Conservation (phyloP, 1,284 basidiomycete species). For the Termitomyces sp. region DNA sequence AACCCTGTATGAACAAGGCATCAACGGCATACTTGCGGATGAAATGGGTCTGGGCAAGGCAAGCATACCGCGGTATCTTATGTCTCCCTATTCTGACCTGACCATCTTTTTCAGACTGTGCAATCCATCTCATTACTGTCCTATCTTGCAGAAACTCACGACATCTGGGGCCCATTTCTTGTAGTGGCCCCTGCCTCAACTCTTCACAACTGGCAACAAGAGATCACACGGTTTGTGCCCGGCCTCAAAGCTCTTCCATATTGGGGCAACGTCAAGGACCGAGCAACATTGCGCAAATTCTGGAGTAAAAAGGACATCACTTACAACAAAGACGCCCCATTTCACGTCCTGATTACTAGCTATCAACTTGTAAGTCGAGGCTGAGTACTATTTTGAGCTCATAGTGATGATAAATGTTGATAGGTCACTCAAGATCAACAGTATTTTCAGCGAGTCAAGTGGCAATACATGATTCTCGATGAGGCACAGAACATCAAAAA, state of each 20-base stretch:
- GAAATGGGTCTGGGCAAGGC: slow-evolving; percentile 98
- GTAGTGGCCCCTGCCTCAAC: slow-evolving; percentile 98
- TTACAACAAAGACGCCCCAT: slow-evolving; percentile 93
- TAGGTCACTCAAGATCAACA: slow-evolving; percentile 96
- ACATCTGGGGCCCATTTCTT: slow-evolving; percentile 99
- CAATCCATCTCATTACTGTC: slow-evolving; percentile 98
- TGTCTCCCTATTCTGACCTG: neutral
- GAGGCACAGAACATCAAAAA: slow-evolving; percentile 99
- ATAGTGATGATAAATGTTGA: neutral
- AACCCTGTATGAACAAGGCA: slow-evolving; percentile 97
- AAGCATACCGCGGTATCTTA: slow-evolving; percentile 14
- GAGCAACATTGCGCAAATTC: slow-evolving; percentile 91
- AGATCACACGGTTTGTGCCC: slow-evolving; percentile 94
- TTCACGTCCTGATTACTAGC: slow-evolving; percentile 96
- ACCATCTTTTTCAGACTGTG: slow-evolving; percentile 68
- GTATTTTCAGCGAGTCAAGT: slow-evolving; percentile 96
- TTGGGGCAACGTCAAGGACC: slow-evolving; percentile 98
- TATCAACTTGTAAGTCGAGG: slow-evolving; percentile 79
- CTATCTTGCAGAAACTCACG: slow-evolving; percentile 95
- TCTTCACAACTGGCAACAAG: slow-evolving; percentile 99
- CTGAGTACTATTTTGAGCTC: neutral
- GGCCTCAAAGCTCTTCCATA: slow-evolving; percentile 93
- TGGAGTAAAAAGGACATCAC: slow-evolving; percentile 99
- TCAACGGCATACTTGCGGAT: slow-evolving; percentile 97
- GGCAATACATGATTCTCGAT: slow-evolving; percentile 99